These are phyloP conservation scores for Cyberlindnera lachancei DNA, from an alignment of 805 yeast species.

Conservation along the genomic window DNA sequence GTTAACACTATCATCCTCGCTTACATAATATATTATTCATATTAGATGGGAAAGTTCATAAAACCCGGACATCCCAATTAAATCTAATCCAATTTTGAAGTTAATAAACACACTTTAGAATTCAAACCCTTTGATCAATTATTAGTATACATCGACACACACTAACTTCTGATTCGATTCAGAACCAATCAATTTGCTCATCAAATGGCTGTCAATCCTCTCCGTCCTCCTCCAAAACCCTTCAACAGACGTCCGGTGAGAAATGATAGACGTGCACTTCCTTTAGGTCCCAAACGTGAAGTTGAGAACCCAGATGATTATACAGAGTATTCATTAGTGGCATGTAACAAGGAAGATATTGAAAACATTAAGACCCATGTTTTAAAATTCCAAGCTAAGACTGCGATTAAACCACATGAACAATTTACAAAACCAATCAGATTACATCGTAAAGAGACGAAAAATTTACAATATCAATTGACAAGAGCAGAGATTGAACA, in stretches of 20 bases:
- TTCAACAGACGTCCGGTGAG: slow-evolving; percentile 9
- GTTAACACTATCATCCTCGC: too few species aligned
- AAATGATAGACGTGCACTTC: slow-evolving; percentile 9
- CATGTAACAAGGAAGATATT: slow-evolving; percentile 66
- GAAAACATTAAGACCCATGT: slow-evolving; percentile 73
- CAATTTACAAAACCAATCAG: slow-evolving; percentile 73
- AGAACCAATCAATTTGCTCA: too few species aligned
- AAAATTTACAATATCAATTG: slow-evolving; percentile 80
- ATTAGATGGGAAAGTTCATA: too few species aligned
- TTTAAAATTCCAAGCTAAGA: slow-evolving; percentile 68
- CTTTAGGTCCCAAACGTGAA: slow-evolving; percentile 8
- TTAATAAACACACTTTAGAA: too few species aligned
- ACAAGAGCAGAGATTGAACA: slow-evolving; percentile 70
- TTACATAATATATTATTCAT: too few species aligned
- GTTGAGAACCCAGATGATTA: slow-evolving; percentile 24
- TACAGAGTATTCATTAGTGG: slow-evolving; percentile 44
- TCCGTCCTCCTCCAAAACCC: slow-evolving; percentile 15
- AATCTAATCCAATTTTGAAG: too few species aligned
- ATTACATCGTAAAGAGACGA: slow-evolving; percentile 89
- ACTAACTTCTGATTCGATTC: neutral
- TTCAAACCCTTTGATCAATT: too few species aligned
- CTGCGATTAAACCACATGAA: slow-evolving; percentile 61
- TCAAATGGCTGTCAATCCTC: slow-evolving; percentile 15
- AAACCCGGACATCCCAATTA: too few species aligned
- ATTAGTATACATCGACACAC: neutral